Base-by-base conservation (phyloP, 495 filamentous ascomycete species). In the Bacidia gigantensis region DNA sequence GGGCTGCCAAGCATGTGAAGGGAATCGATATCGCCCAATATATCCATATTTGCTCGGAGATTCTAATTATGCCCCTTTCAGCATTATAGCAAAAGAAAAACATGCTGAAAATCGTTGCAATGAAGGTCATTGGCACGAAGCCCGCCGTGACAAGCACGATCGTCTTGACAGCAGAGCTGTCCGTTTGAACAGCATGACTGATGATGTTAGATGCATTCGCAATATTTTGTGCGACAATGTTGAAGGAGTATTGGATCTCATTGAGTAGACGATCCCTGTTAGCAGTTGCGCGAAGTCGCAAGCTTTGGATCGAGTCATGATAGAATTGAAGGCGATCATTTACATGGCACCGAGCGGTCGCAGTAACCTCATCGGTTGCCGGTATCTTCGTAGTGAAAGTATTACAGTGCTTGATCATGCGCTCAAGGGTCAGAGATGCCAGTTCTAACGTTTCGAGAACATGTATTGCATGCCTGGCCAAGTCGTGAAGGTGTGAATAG, bases 201-300 rank as follows among this genome's bases (percentile, higher is more conserved):
- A 67, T 64, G 43, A 61, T 40, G 24, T 63, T 52, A 1, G 61
- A 58, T 17, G 60, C 58, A 43, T 51, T 49, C 12, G 59, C 49
- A 48, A 66, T 65, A 48, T 65, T 56, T 46, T 67, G 66, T 11
- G 65, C 60, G 11, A 64, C 65, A 5, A 52, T 64, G 55, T 69
- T 66, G 58, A 66, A 69, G 10, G 63, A 59, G 32, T 68, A 64
- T 35, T 64, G 55, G 22, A 69, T 69, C 60, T 68, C 65, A 49
- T 68, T 68, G 3, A 26, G 46, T 25, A 60, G 42, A 38, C 60
- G 45, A 38, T 58, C 58, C n/a, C 53, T 56, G 43, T 62, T 68
- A 20, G 64, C 52, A 0, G 29, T 43, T 1, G 64, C 56, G 14
- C 67, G 60, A 40, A 47, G 38, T 3, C 56, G 53, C 14, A 67